These are phyloP conservation scores for Fragaria iinumae DNA, from an alignment of 306 rosid species.

Conservation along the genomic window DNA sequence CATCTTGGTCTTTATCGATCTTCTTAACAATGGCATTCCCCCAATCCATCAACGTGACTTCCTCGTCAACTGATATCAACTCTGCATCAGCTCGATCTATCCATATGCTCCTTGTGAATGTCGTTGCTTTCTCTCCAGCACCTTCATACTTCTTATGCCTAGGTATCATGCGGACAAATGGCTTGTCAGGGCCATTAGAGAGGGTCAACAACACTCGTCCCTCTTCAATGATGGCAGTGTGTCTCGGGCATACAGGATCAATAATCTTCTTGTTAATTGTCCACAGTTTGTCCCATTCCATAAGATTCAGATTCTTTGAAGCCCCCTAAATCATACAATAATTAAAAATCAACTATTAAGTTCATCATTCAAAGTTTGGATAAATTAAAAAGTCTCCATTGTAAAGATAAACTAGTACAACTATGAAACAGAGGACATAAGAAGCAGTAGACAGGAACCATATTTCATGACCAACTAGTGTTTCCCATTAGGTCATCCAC, in stretches of 20 bases:
- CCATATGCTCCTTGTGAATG: conserved; percentile 67
- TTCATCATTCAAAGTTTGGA: not conserved
- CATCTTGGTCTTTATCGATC: conserved; percentile 66
- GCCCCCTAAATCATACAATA: conserved; percentile 61
- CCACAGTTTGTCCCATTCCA: conserved; percentile 99
- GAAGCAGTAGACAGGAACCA: not conserved
- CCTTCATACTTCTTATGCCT: conserved; percentile 88
- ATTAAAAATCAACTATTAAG: conserved; percentile 21
- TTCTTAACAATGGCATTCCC: conserved; percentile 79
- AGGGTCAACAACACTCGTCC: conserved; percentile 64
- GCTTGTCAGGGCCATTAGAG: conserved; percentile 81
- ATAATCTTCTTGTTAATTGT: conserved; percentile 88
- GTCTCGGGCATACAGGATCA: conserved; percentile 94
- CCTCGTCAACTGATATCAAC: conserved; percentile 63
- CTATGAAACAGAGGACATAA: not conserved
- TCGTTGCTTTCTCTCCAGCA: conserved; percentile 81
- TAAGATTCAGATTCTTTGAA: conserved; percentile 89
- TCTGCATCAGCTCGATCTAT: conserved; percentile 73
- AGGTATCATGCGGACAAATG: conserved; percentile 69
- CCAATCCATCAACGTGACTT: conserved; percentile 95
- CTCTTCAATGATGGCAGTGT: conserved; percentile 75
- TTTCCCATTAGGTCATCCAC: not conserved
- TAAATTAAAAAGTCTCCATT: not conserved
- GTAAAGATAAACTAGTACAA: not conserved
- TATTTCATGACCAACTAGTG: not conserved